phyloP scores from a whole-genome alignment of 1,139 yeast species.

The Taiozyma sp. region DNA sequence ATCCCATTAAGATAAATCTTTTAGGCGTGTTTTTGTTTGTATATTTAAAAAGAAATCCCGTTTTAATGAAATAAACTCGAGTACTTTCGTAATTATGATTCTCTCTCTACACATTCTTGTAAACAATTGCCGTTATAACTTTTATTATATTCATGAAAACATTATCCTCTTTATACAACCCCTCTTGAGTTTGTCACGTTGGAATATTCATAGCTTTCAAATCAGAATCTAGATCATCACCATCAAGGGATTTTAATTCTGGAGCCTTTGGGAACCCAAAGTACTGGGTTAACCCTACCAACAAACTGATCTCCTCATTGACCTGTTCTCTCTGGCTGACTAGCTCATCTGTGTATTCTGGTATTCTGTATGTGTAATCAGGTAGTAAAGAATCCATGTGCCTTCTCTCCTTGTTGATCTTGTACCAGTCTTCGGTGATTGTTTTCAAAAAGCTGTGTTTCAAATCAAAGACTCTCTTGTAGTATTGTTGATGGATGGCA shows the following conservation, averaged over 20 bases:
- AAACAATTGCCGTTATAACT: neutral
- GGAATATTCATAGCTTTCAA: slow-evolving; percentile 27
- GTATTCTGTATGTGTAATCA: slow-evolving; percentile 31
- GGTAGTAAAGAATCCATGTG: slow-evolving; percentile 73
- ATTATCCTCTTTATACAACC: slow-evolving; percentile 1
- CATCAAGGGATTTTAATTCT: slow-evolving; percentile 47
- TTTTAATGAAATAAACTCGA: slow-evolving; percentile 14
- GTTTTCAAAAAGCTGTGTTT: slow-evolving; percentile 62
- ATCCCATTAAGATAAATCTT: slow-evolving; percentile 53
- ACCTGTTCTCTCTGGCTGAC: slow-evolving; percentile 34
- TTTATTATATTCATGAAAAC: slow-evolving; percentile 1
- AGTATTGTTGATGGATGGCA: slow-evolving; percentile 79
- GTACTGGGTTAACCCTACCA: slow-evolving; percentile 49
- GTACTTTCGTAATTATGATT: too few species aligned
- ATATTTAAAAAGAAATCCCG: slow-evolving; percentile 13
- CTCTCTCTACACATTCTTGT: too few species aligned
- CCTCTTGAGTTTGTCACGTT: neutral
- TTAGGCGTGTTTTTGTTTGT: slow-evolving; percentile 4
- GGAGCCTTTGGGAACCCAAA: slow-evolving; percentile 64
- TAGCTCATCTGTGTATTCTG: slow-evolving; percentile 30
- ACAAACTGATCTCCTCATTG: slow-evolving; percentile 50
- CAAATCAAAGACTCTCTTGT: slow-evolving; percentile 63
- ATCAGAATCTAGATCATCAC: slow-evolving; percentile 62
- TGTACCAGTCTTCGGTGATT: slow-evolving; percentile 89
- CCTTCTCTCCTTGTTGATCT: slow-evolving; percentile 84